Percentiles rank a stretch among this genome's conserved stretches.
phyloP scores from a whole-genome alignment of 768 basidiomycete species.

The Collybiopsis confluens region DNA sequence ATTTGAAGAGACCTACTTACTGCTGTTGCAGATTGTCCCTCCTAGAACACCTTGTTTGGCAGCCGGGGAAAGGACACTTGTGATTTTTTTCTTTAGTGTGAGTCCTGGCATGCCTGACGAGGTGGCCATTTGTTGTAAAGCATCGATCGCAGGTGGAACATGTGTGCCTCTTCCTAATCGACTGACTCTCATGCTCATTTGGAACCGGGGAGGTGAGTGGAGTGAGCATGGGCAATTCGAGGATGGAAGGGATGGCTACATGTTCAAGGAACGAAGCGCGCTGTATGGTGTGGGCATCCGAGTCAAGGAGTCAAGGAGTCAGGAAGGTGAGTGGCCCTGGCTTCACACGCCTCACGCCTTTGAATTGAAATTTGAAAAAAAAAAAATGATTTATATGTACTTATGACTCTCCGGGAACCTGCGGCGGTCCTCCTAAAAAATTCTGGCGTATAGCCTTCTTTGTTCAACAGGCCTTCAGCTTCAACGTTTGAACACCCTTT shows the following conservation, averaged over 20 bases:
- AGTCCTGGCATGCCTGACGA: slow-evolving; percentile 82
- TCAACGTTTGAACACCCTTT: too few relatives aligned
- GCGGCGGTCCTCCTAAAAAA: neutral
- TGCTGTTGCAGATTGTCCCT: slow-evolving; percentile 82
- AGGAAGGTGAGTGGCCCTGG: neutral
- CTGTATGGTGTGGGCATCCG: slow-evolving; percentile 5
- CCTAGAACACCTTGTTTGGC: slow-evolving; percentile 84
- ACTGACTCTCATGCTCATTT: slow-evolving; percentile 4
- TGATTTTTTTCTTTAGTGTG: slow-evolving; percentile 93
- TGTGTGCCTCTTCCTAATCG: slow-evolving; percentile 48
- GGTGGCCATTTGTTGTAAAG: slow-evolving; percentile 87
- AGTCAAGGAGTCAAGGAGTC: too few relatives aligned
- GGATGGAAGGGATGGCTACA: neutral
- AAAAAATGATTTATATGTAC: neutral
- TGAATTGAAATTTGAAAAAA: neutral
- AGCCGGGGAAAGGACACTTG: slow-evolving; percentile 93
- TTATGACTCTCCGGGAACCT: slow-evolving; percentile 4
- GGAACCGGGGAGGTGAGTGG: neutral
- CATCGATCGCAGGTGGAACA: slow-evolving; percentile 71
- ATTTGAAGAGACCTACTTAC: slow-evolving; percentile 31
- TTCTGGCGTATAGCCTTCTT: too few relatives aligned
- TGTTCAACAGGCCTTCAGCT: too few relatives aligned
- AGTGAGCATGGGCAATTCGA: neutral
- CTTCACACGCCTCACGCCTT: too few relatives aligned
- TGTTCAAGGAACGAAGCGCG: neutral